Conservation (phyloP, 371 early-diverging fungal genomes). For the Mucor ambiguus region DNA sequence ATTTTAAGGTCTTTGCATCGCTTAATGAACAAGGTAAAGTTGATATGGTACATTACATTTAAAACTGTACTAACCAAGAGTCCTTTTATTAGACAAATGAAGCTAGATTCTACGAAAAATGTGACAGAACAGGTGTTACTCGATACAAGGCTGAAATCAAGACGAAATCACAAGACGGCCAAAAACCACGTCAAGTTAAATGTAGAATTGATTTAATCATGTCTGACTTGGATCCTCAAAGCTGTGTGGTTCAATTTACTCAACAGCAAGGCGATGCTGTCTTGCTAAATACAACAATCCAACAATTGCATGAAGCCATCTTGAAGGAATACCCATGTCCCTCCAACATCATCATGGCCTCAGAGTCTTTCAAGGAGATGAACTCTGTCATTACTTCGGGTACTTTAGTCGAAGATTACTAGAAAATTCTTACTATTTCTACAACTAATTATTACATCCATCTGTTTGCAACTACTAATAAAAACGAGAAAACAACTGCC, state of each 20-base stretch:
- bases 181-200: conserved; percentile 43
- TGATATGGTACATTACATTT: background rate
- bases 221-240: conserved; percentile 27
- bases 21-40: conserved; percentile 34
- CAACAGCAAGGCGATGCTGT: conserved; percentile 44
- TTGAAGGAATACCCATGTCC: conserved; percentile 27
- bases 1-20: conserved; percentile 36
- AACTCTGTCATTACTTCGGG: conserved; percentile 18
- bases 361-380: conserved; percentile 17
- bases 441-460: no score
- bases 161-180: conserved; percentile 21
- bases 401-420: conserved; percentile 23
- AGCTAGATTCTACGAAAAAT: conserved; percentile 45
- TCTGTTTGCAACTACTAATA: background rate
- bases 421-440: background rate
- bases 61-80: background rate
- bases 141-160: conserved; percentile 50
- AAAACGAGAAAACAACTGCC: background rate
- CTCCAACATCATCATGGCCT: conserved; percentile 15
- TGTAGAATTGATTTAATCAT: conserved; percentile 46
- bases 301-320: conserved; percentile 19
- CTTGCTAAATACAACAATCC: conserved; percentile 24
- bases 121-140: conserved; percentile 32
- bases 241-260: conserved; percentile 41
- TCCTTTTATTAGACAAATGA: conserved; percentile 24